Evolutionary conservation across 495 filamentous ascomycete genomes (phyloP).

Genomic region (Penicillium argentinense): DNA sequence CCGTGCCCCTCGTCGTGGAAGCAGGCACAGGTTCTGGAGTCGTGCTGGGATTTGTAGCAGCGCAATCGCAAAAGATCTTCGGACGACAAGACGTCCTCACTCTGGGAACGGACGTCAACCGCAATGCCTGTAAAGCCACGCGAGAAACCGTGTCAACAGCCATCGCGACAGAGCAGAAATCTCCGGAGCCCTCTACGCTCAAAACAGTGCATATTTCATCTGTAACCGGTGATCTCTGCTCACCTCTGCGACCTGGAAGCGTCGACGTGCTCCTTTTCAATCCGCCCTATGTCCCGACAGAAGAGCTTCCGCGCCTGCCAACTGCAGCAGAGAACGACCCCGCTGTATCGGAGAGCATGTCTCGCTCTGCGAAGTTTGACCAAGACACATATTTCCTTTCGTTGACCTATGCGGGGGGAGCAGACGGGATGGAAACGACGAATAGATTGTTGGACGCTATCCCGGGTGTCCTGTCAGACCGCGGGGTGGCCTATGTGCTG

Average conservation of each 20-base stretch:
- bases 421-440: conserved; percentile 91
- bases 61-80: conserved; percentile 71
- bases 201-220: conserved; percentile 54
- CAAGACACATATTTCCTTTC: conserved; percentile 78
- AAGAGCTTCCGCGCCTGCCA: conserved; percentile 58
- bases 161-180: conserved; percentile 30
- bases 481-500: conserved; percentile 84
- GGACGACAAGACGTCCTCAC: conserved; percentile 68
- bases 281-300: conserved; percentile 90
- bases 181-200: not conserved
- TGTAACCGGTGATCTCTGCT: conserved; percentile 63
- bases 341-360: conserved; percentile 14
- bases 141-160: conserved; percentile 60
- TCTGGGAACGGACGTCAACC: conserved; percentile 78
- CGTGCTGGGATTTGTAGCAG: conserved; percentile 80
- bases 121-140: conserved; percentile 72
- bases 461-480: conserved; percentile 55
- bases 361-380: conserved; percentile 51
- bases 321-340: conserved; percentile 26
- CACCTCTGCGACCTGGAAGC: conserved; percentile 50
- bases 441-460: conserved; percentile 70
- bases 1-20: conserved; percentile 74
- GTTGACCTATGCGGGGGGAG: conserved; percentile 83
- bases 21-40: conserved; percentile 89
- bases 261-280: conserved; percentile 94